Evolutionary conservation across 2,329 filamentous ascomycete species (phyloP), one percentile per base, ranked within the genome.

Genomic region (Scleromitrula shiraiana): DNA sequence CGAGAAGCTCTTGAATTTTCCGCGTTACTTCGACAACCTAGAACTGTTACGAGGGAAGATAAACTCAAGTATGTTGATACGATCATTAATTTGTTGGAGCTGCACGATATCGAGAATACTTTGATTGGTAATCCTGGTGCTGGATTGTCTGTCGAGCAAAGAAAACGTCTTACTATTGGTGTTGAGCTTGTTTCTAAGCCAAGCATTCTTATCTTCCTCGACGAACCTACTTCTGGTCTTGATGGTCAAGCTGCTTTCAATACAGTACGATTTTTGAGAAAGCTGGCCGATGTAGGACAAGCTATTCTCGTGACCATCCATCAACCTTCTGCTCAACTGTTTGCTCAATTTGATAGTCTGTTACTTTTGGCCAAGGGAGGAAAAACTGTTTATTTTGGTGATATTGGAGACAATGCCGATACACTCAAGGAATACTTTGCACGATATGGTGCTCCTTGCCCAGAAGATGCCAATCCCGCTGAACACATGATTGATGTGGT

Each of bases 61-160:
- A 95, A 95, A 71, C 68, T 90, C 4, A 83, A 78, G 74, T 61
- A 95, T 55, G 89, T 95, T n/a, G 82, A 93, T 41, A 85, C 94
- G 60, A 87, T 95, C 19, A 47, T 63, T 19, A 53, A 61, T 27
- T 77, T 85, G 70, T 69, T 85, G 20, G 75, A 79, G 60, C 83
- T 85, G 79, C 67, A 75, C 23, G 79, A 83, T 45, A 84, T 82
- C 49, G 78, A 80, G 10, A 76, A 83, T 37, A 79, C 80, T 0
- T 72, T 84, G 2, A 79, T 85, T 23, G 82, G 82, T 52, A 69
- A 77, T 0, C 76, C 78, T 0, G 80, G 80, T 1, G 74, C 75
- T 46, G 78, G 77, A 7, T 67, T 82, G 7, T 79, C 80, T 39
- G 74, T 81, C 2, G 77, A 82, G 52, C 78, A 82, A 57, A 70